A percentile compares a stretch with the other conserved stretches of the same genome.
Evolutionary conservation across 148 eudicot genomes (phyloP).

Genomic region (Arctostaphylos glauca): DNA sequence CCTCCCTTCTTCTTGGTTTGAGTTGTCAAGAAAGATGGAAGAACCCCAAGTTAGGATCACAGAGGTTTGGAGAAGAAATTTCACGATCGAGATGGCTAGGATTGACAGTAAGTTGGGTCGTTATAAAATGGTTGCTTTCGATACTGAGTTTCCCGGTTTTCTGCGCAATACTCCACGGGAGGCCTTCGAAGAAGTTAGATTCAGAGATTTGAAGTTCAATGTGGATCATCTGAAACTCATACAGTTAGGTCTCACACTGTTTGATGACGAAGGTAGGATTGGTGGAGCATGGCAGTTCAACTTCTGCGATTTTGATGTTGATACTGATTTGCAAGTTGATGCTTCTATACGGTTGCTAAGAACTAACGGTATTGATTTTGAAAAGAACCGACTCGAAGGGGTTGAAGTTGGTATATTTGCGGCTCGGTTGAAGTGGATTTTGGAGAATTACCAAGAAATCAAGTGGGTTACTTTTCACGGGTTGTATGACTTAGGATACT

Average conservation of each 20-base stretch:
- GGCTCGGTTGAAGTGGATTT: neutral
- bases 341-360: neutral
- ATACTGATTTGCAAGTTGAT: neutral
- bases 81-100: neutral
- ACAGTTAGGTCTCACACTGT: neutral
- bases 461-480: neutral
- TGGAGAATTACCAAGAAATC: neutral
- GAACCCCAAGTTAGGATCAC: neutral
- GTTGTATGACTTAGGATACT: neutral
- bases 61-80: neutral
- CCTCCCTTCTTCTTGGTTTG: neutral
- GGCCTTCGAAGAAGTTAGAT: neutral
- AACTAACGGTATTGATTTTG: neutral
- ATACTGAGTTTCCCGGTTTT: neutral
- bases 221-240: neutral
- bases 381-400: neutral
- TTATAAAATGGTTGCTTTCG: neutral
- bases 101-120: neutral
- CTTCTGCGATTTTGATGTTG: neutral
- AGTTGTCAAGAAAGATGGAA: neutral
- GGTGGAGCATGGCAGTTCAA: neutral
- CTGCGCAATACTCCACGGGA: neutral
- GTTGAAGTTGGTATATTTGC: neutral
- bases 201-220: neutral
- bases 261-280: neutral